These are phyloP conservation scores for Claviceps citrina DNA, from an alignment of 2,329 filamentous ascomycete species.

Conservation along the genomic window DNA sequence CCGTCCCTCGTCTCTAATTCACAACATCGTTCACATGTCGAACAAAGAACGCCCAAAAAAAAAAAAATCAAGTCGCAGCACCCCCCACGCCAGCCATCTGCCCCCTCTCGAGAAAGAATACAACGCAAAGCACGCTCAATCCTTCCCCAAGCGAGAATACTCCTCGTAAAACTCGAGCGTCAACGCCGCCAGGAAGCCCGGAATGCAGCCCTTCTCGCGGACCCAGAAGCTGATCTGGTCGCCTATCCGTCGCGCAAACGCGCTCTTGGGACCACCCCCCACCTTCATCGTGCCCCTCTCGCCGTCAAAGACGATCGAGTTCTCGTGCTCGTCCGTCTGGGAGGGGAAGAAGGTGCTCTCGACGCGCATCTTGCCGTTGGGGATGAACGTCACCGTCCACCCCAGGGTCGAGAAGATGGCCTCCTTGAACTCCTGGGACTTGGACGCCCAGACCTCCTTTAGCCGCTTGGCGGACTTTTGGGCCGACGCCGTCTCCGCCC, in stretches of 20 bases:
- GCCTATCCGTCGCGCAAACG: conserved; percentile 71
- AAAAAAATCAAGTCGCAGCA: neutral
- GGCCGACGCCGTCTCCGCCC: conserved; percentile 51
- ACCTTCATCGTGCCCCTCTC: conserved; percentile 98
- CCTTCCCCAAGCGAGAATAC: conserved; percentile 15
- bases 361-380: conserved; percentile 90
- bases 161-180: conserved; percentile 89
- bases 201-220: conserved; percentile 80
- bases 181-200: conserved; percentile 78
- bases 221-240: conserved; percentile 94
- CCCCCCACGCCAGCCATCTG: too few species aligned
- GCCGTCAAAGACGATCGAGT: conserved; percentile 72
- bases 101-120: neutral
- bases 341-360: conserved; percentile 72
- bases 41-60: too few species aligned
- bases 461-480: conserved; percentile 75
- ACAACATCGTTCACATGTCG: neutral
- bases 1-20: neutral
- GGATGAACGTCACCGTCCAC: conserved; percentile 90
- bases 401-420: conserved; percentile 83
- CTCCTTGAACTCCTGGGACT: conserved; percentile 88
- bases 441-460: conserved; percentile 83
- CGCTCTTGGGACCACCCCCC: conserved; percentile 70
- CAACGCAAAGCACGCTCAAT: neutral
- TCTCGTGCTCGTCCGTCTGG: conserved; percentile 51